phyloP scores from a whole-genome alignment of 1,284 basidiomycete genomes.

The Mycosarcoma maydis region DNA sequence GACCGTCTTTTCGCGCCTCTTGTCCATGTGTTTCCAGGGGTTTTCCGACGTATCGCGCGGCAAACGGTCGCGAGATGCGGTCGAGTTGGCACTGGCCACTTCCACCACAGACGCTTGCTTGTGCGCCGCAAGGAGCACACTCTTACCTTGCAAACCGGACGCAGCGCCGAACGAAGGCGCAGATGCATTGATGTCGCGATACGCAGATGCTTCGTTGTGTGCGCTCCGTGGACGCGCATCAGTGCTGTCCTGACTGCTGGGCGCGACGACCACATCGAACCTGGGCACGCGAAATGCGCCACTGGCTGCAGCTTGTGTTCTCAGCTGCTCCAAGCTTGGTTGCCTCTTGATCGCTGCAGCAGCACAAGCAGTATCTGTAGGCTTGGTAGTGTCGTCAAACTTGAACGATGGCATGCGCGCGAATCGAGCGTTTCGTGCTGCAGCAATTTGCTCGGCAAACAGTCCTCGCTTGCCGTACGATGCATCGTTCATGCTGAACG shows the following conservation, averaged over 20 bases:
- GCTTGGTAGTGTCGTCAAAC: conserved; percentile 18
- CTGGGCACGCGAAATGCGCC: conserved; percentile 17
- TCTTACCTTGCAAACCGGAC: conserved; percentile 30
- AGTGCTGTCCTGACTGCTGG: not conserved
- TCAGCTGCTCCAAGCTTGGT: conserved; percentile 29
- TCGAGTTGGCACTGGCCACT: not conserved
- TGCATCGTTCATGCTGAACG: conserved; percentile 27
- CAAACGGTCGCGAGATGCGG: conserved; percentile 6
- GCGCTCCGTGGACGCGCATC: conserved; percentile 5
- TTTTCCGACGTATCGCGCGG: conserved; percentile 16
- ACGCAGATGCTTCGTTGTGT: not conserved
- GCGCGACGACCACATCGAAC: conserved; percentile 20
- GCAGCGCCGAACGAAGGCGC: conserved; percentile 19
- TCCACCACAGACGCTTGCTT: conserved; percentile 35
- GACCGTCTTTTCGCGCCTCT: conserved; percentile 34
- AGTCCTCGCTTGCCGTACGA: conserved; percentile 27
- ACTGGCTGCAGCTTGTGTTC: not conserved
- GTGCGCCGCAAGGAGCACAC: conserved; percentile 31
- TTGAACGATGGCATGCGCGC: conserved; percentile 30
- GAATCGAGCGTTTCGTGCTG: conserved; percentile 28
- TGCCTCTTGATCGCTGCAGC: conserved; percentile 11
- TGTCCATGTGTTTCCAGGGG: conserved; percentile 22
- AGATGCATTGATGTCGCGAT: conserved; percentile 17
- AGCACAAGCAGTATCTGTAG: not conserved
- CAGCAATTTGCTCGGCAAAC: conserved; percentile 41